Evolutionary conservation across 768 basidiomycete species (phyloP).

Genomic region (Naganishia friedmannii): DNA sequence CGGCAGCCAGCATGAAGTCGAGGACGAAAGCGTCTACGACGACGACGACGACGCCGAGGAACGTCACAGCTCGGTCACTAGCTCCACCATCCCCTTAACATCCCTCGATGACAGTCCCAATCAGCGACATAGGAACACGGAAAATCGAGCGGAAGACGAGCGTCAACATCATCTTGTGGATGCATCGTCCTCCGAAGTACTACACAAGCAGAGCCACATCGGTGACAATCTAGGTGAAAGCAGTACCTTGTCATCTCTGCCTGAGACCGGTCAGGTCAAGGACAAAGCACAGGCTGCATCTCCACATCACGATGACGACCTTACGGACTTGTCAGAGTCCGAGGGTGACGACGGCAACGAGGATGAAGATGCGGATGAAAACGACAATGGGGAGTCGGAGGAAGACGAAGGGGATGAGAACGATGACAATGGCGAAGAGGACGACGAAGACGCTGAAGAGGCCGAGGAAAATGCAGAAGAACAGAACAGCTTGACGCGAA

Average conservation of each 20-base stretch:
- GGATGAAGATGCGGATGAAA: constrained; percentile 2
- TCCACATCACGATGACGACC: constrained; percentile 5
- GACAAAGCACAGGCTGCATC: not conserved
- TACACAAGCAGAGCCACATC: not conserved
- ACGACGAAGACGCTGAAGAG: constrained; percentile 11
- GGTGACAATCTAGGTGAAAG: not conserved
- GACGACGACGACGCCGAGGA: constrained; percentile 12
- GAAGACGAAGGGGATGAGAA: constrained; percentile 2
- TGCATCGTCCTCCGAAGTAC: not conserved
- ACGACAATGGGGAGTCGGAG: constrained; percentile 2
- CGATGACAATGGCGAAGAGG: constrained; percentile 21
- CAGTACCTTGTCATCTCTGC: not conserved
- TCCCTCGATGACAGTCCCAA: constrained; percentile 20
- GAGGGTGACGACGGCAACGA: constrained; percentile 4
- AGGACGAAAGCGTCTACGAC: not conserved
- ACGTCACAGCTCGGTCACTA: constrained; percentile 17
- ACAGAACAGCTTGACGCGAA: not conserved
- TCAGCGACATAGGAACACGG: not conserved
- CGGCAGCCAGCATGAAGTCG: not conserved
- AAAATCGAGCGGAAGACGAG: not conserved
- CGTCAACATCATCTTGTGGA: not conserved
- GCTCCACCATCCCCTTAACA: constrained; percentile 12
- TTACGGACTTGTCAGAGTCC: constrained; percentile 1
- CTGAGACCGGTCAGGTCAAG: not conserved
- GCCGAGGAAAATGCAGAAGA: not conserved